These are phyloP conservation scores for Cryptosporidium felis DNA, from an alignment of 169 alveolate genomes.

Conservation along the genomic window DNA sequence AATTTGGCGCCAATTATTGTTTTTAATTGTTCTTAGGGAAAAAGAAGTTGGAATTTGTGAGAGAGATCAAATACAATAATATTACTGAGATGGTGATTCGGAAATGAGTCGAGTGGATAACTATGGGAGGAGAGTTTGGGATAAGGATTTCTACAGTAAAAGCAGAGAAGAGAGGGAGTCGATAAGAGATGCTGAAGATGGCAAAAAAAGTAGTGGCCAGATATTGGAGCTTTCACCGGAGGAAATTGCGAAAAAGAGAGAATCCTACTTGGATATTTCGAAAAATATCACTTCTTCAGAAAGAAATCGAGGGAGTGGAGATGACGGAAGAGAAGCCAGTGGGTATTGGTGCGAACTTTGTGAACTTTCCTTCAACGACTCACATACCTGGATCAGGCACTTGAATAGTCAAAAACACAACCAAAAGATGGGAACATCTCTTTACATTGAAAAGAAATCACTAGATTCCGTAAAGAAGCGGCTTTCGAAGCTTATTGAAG, in stretches of 20 bases:
- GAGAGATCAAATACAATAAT: neutral
- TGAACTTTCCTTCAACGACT: conserved; percentile 23
- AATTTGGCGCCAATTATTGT: too few species aligned
- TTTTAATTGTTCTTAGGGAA: too few species aligned
- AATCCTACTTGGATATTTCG: conserved; percentile 4
- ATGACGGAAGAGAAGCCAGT: neutral
- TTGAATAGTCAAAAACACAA: conserved; percentile 50
- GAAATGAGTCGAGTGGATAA: conserved; percentile 5
- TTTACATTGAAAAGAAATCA: conserved; percentile 45
- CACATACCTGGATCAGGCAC: conserved; percentile 58
- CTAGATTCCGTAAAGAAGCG: conserved; percentile 44
- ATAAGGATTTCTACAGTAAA: conserved; percentile 45
- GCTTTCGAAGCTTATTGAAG: neutral
- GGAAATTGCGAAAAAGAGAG: conserved; percentile 10
- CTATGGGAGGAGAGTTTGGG: conserved; percentile 61
- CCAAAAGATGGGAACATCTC: conserved; percentile 23
- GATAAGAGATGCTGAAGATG: neutral
- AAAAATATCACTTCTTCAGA: neutral
- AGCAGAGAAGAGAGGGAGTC: conserved; percentile 19
- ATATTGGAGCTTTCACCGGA: neutral
- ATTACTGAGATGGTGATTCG: neutral
- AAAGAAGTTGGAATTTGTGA: too few species aligned
- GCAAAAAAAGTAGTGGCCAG: neutral
- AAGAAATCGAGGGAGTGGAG: neutral
- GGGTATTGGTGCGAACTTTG: conserved; percentile 64